These are phyloP conservation scores for Cinnamomum micranthum DNA, from an alignment of 164 flowering plant genomes.

Conservation along the genomic window DNA sequence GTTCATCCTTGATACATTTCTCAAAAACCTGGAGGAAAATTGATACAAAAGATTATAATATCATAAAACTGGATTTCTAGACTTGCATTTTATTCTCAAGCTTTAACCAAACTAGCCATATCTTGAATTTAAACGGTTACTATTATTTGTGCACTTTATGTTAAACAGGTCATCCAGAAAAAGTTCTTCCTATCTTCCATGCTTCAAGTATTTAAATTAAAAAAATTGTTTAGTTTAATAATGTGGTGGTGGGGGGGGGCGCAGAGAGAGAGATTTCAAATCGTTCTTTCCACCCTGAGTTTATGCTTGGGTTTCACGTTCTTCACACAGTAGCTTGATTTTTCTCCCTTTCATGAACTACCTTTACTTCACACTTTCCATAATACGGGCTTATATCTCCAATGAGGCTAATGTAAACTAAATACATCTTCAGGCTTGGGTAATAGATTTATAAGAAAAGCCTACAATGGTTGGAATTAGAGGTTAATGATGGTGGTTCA, in stretches of 20 bases:
- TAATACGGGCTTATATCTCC: neutral
- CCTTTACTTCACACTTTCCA: neutral
- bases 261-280: conserved; percentile 6
- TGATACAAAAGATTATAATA: conserved; percentile 1
- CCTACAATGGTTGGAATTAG: neutral
- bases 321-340: conserved; percentile 4
- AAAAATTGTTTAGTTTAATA: neutral
- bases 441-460: neutral
- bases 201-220: neutral
- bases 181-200: neutral
- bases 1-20: conserved; percentile 79
- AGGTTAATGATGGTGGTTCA: neutral
- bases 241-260: neutral
- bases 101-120: neutral
- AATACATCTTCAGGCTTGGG: neutral
- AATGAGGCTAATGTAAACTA: neutral
- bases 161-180: neutral
- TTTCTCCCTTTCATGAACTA: neutral
- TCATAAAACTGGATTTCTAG: neutral
- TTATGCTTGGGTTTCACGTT: neutral
- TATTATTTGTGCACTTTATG: too few relatives aligned
- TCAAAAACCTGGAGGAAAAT: conserved; percentile 72
- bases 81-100: neutral
- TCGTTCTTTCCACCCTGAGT: neutral
- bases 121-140: neutral